phyloP scores from a whole-genome alignment of 768 basidiomycete species.

The Kwoniella pini region DNA sequence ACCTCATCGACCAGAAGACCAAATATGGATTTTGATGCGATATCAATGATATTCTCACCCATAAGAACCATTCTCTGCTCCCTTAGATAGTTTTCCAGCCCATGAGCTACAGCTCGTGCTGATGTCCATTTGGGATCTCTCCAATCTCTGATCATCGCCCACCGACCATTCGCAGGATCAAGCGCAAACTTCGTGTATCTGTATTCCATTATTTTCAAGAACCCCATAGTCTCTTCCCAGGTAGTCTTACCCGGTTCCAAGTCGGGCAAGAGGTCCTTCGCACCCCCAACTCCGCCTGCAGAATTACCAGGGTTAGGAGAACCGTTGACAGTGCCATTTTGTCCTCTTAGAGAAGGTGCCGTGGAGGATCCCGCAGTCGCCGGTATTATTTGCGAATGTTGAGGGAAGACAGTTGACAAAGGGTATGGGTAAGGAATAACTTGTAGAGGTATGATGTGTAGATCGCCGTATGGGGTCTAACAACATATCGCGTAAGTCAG shows the following conservation, averaged over 20 bases:
- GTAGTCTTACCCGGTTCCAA: slow-evolving; percentile 52
- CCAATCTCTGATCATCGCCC: slow-evolving; percentile 84
- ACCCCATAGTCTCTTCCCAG: slow-evolving; percentile 56
- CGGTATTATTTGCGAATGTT: slow-evolving; percentile 25
- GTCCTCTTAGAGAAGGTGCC: slow-evolving; percentile 25
- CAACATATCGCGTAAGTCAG: background rate
- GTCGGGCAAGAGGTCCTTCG: slow-evolving; percentile 53
- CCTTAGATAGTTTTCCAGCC: slow-evolving; percentile 62
- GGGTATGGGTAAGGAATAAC: slow-evolving; percentile 73
- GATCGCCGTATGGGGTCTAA: slow-evolving; percentile 80
- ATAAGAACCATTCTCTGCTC: slow-evolving; percentile 73
- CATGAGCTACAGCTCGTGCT: slow-evolving; percentile 65
- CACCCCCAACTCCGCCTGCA: slow-evolving; percentile 44
- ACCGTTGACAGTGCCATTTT: slow-evolving; percentile 23
- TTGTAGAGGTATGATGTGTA: slow-evolving; percentile 72
- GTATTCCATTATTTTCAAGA: slow-evolving; percentile 76
- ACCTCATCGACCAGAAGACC: slow-evolving; percentile 87
- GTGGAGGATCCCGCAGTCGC: slow-evolving; percentile 23
- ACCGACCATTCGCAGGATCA: slow-evolving; percentile 79
- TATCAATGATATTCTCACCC: slow-evolving; percentile 82
- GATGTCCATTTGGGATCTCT: slow-evolving; percentile 74
- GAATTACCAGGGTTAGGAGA: slow-evolving; percentile 13
- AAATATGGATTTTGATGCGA: slow-evolving; percentile 78
- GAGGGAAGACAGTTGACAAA: slow-evolving; percentile 76
- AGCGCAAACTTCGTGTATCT: slow-evolving; percentile 88